Evolutionary conservation across 176 grass and related monocot species (phyloP).

Genomic region (bread wheat (Triticum aestivum)): IWGSC_CS_RefSeq_v2.1 NC_057801.1:352666712-352667211

Average conservation of each 20-base stretch:
- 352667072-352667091: conserved; percentile 97
- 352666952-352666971: neutral
- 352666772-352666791: neutral
- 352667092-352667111: conserved; percentile 91
- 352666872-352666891: conserved; percentile 66
- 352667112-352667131: conserved; percentile 74
- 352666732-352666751: conserved; percentile 21
- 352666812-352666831: conserved; percentile 5
- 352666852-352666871: conserved; percentile 43
- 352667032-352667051: conserved; percentile 78
- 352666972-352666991: conserved; percentile 39
- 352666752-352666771: neutral
- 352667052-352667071: conserved; percentile 93
- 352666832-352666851: conserved; percentile 59
- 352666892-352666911: conserved; percentile 30
- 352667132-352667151: conserved; percentile 85
- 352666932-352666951: conserved; percentile 14
- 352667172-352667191: neutral
- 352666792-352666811: conserved; percentile 32
- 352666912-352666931: conserved; percentile 29
- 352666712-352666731: conserved; percentile 62
- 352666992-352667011: conserved; percentile 86
- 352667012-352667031: conserved; percentile 89
- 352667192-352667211: neutral
- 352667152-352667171: neutral